Percentiles rank a stretch among this genome's conserved stretches.
These are phyloP conservation scores for Psidium friedrichsthalianum DNA, from an alignment of 345 rosid genomes.

Conservation along the genomic window DNA sequence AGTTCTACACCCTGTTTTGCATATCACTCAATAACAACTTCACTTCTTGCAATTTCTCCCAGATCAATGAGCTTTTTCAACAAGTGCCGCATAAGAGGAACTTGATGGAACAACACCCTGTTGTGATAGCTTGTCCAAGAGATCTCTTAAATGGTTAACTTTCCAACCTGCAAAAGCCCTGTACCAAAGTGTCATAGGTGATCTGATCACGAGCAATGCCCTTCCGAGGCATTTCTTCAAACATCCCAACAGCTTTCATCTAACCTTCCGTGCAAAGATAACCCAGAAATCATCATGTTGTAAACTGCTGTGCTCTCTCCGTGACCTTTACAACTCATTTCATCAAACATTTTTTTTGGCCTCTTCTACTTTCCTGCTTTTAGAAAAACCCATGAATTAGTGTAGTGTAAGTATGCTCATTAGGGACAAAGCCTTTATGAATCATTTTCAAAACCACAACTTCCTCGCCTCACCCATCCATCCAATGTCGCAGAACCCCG, in stretches of 20 bases:
- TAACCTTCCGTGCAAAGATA: conserved; percentile 21
- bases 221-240: conserved; percentile 38
- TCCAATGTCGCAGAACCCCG: conserved; percentile 22
- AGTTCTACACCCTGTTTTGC: neutral
- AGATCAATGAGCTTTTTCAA: conserved; percentile 12
- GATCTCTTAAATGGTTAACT: conserved; percentile 10
- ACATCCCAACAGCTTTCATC: conserved; percentile 38
- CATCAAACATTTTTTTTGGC: conserved; percentile 19
- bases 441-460: conserved; percentile 52
- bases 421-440: conserved; percentile 24
- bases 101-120: conserved; percentile 21
- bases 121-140: conserved; percentile 24
- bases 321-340: conserved; percentile 35
- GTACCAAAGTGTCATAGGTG: conserved; percentile 38
- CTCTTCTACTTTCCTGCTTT: conserved; percentile 13
- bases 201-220: conserved; percentile 32
- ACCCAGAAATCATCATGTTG: conserved; percentile 41
- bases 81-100: conserved; percentile 13
- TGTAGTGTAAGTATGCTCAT: conserved; percentile 21
- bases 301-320: conserved; percentile 29
- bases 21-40: conserved; percentile 17
- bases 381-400: conserved; percentile 26
- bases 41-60: conserved; percentile 22
- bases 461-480: conserved; percentile 20
- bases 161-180: conserved; percentile 37